A percentile compares a stretch with the other conserved stretches of the same genome.
phyloP scores from a whole-genome alignment of 2,329 filamentous ascomycete genomes.

The Pestalotiopsis fici region DNA sequence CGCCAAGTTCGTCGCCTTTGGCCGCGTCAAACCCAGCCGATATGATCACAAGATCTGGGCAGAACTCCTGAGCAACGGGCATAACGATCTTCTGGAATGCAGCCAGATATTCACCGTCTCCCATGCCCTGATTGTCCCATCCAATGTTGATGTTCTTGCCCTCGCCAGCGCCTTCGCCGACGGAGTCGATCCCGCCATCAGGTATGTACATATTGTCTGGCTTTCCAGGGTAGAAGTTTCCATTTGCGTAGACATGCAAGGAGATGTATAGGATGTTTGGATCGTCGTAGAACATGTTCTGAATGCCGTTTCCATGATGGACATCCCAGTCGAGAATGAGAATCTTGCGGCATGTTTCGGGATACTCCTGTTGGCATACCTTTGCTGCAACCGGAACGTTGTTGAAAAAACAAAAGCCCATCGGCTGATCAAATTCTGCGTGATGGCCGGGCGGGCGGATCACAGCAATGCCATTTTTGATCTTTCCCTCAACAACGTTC shows the following conservation, averaged over 20 bases:
- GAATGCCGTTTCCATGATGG: conserved; percentile 85
- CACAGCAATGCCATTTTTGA: conserved; percentile 94
- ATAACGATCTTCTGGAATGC: conserved; percentile 96
- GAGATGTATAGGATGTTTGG: conserved; percentile 96
- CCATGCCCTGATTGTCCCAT: conserved; percentile 77
- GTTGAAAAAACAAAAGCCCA: conserved; percentile 98
- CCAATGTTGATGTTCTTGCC: conserved; percentile 69
- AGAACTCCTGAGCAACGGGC: conserved; percentile 91
- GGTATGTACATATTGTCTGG: conserved; percentile 58
- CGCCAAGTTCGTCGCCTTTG: conserved; percentile 87
- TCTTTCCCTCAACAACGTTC: conserved; percentile 77
- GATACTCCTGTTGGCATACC: conserved; percentile 81
- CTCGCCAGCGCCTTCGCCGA: conserved; percentile 54
- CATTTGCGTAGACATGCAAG: conserved; percentile 83
- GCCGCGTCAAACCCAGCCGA: conserved; percentile 96
- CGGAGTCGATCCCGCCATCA: conserved; percentile 63
- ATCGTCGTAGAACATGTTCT: conserved; percentile 94
- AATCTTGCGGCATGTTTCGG: conserved; percentile 81
- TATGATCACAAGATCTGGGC: conserved; percentile 92
- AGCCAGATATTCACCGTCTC: conserved; percentile 94
- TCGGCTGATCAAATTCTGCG: conserved; percentile 80
- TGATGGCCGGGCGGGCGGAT: conserved; percentile 96
- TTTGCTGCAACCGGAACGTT: conserved; percentile 93
- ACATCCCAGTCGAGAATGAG: conserved; percentile 92
- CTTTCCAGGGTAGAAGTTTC: conserved; percentile 79